Base-by-base conservation (phyloP, 2,329 filamentous ascomycete species). In the Cladobotryum mycophilum region DNA sequence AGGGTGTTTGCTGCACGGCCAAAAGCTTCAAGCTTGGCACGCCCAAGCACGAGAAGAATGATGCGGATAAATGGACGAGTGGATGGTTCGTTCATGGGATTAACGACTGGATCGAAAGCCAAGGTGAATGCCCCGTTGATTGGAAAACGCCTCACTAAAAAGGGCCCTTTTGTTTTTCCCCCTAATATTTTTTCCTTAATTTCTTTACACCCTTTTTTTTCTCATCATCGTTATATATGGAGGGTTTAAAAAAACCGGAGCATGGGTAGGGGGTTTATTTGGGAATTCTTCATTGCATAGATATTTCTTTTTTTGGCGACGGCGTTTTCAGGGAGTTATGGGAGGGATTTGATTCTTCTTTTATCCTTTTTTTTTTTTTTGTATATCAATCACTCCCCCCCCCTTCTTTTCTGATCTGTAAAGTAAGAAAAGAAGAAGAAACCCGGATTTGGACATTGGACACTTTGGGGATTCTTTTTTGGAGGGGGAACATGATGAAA, bases 41-140 rank as follows among this genome's bases (percentile, higher is more conserved):
- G 35, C 72, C 73, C 9, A 66, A 60, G 30, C 58, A 54, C 9
- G 59, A 61, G n/a, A 56, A 62, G 34, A 61, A 63, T 18, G 61
- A 60, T 7, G 64, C 64, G 40, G 61, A 60, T 11, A 66, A 60
- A 35, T 71, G 68, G 53, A 66, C 61, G 18, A 75, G 72, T 45
- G 74, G 74, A 2, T 76, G 73, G 73, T 69, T 75, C 51, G 56
- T 74, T 34, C 64, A 71, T 47, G 72, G 73, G 37, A 76, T 76
- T 59, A 65, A 70, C 38, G 67, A 74, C 52, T 76, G 73, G 73
- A 72, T 75, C 46, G 64, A 68, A 7, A 66, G 69, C 15, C 69
- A 64, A 59, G 74, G 72, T 7, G 69, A 74, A 43, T 76, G 74
- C 55, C 58, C 59, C 40, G 60, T 68, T 4, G 63, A 64, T 12